phyloP scores from a whole-genome alignment of 2,329 filamentous ascomycete genomes.

The Cylindrodendrum hubeiense region DNA sequence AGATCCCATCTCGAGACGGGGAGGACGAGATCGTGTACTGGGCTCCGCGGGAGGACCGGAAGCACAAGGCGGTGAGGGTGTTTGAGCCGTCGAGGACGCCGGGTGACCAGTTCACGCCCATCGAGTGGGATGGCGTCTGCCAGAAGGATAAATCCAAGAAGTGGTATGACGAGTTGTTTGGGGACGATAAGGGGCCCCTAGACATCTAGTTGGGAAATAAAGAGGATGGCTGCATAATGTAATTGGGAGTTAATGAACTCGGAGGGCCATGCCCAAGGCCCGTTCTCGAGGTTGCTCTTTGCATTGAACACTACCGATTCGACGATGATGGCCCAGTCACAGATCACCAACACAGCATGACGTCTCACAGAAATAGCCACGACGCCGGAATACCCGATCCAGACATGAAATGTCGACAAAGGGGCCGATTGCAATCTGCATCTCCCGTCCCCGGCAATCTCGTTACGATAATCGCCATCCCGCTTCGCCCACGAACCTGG shows the following conservation, averaged over 20 bases:
- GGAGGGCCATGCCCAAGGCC: too few species aligned
- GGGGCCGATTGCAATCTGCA: not conserved
- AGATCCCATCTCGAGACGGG: constrained; percentile 8
- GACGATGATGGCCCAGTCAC: not conserved
- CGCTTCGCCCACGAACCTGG: not conserved
- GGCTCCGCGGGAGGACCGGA: constrained; percentile 31
- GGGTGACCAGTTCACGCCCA: constrained; percentile 36
- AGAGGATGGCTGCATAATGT: not conserved
- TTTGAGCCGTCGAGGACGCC: constrained; percentile 39
- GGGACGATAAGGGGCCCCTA: constrained; percentile 48
- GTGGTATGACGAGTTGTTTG: constrained; percentile 52
- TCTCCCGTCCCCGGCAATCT: not conserved
- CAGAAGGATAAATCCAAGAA: constrained; percentile 40
- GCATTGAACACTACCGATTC: not conserved
- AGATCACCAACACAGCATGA: not conserved
- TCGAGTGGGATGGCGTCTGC: constrained; percentile 51
- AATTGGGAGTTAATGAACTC: not conserved
- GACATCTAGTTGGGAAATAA: constrained; percentile 8
- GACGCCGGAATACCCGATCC: not conserved
- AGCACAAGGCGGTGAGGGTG: constrained; percentile 31
- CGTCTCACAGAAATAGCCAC: not conserved
- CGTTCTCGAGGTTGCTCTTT: too few species aligned
- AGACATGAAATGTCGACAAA: not conserved
- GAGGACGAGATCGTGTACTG: constrained; percentile 39
- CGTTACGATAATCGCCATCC: constrained; percentile 4